Evolutionary conservation across 2,329 filamentous ascomycete species (phyloP).

Genomic region (Dactylellina sp.): DNA sequence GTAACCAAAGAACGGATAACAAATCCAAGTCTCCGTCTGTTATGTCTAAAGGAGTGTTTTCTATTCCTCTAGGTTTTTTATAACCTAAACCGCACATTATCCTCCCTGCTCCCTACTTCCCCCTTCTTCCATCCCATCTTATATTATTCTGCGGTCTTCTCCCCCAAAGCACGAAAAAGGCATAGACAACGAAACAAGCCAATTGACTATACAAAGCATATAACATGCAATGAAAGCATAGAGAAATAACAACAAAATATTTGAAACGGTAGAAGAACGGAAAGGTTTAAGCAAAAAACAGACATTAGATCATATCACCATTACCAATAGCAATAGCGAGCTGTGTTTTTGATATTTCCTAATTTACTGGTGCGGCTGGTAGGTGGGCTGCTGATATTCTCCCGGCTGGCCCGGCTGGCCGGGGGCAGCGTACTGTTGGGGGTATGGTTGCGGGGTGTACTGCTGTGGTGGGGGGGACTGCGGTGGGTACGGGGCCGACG

Average conservation of each 20-base stretch:
- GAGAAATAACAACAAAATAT: no score
- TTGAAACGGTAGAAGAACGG: no score
- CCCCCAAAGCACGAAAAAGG: background rate
- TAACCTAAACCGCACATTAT: background rate
- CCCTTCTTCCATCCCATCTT: background rate
- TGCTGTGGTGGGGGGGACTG: slow-evolving; percentile 36
- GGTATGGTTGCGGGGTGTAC: slow-evolving; percentile 23
- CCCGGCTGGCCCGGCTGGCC: slow-evolving; percentile 9
- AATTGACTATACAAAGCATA: no score
- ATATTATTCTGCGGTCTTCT: background rate
- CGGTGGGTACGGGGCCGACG: slow-evolving; percentile 30
- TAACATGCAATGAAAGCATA: no score
- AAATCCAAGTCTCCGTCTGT: background rate
- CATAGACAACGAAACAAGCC: no score
- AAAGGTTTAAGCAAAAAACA: no score
- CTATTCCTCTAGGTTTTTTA: background rate
- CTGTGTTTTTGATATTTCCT: no score
- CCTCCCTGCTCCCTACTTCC: background rate
- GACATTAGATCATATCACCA: background rate
- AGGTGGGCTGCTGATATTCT: slow-evolving; percentile 25
- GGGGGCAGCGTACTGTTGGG: slow-evolving; percentile 28
- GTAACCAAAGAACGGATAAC: background rate
- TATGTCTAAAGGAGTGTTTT: background rate
- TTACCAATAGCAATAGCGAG: background rate
- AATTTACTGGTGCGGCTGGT: slow-evolving; percentile 9